Percentiles rank a stretch among this genome's conserved stretches.
Evolutionary conservation across 2,329 filamentous ascomycete genomes (phyloP).

Genomic region (Paramyrothecium roridum): DNA sequence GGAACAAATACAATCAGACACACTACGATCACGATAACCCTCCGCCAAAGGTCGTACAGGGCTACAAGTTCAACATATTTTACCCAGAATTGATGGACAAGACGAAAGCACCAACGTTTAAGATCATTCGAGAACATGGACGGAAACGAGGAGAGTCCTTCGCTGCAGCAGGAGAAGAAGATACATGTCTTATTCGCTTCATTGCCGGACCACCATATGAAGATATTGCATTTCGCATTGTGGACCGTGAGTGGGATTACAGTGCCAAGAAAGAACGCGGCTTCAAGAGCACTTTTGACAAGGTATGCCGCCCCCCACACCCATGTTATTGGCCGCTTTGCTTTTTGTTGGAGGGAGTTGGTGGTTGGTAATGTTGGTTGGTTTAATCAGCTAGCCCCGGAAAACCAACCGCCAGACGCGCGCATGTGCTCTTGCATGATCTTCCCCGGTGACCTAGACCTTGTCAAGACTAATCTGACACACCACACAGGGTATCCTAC

Average conservation of each 20-base stretch:
- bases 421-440: constrained; percentile 1
- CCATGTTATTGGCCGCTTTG: not conserved
- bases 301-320: constrained; percentile 55
- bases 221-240: constrained; percentile 94
- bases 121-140: constrained; percentile 91
- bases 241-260: constrained; percentile 99
- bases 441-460: constrained; percentile 4
- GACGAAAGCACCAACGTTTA: constrained; percentile 89
- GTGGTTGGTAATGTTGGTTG: constrained; percentile 7
- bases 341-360: constrained; percentile 5
- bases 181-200: constrained; percentile 95
- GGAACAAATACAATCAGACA: constrained; percentile 99
- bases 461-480: constrained; percentile 13
- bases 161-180: constrained; percentile 89
- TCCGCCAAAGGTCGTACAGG: constrained; percentile 95
- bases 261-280: constrained; percentile 92
- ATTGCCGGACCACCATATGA: constrained; percentile 94
- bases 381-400: constrained; percentile 7
- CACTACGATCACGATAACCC: constrained; percentile 99
- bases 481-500: constrained; percentile 73
- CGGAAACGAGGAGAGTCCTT: constrained; percentile 87
- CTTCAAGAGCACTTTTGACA: constrained; percentile 96
- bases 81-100: constrained; percentile 97
- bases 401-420: constrained; percentile 7
- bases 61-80: constrained; percentile 99